Evolutionary conservation across 2,329 filamentous ascomycete species (phyloP).

Genomic region (Fusarium verrucosum): DNA sequence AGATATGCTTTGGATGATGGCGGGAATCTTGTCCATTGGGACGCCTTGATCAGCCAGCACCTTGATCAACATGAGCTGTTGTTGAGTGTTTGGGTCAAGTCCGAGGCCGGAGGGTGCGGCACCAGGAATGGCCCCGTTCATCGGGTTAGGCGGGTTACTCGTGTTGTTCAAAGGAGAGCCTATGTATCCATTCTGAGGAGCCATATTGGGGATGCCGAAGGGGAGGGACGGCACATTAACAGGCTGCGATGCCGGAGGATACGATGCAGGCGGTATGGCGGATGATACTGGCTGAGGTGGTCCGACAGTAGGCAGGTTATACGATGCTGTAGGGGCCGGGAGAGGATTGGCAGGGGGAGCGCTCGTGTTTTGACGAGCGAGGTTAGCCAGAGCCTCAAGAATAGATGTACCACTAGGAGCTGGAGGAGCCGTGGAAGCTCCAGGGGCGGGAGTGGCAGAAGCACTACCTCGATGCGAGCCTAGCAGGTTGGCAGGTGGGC

Average conservation of each 20-base stretch:
- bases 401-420: conserved; percentile 67
- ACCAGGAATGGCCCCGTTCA: conserved; percentile 49
- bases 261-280: conserved; percentile 46
- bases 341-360: conserved; percentile 55
- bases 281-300: conserved; percentile 48
- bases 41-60: conserved; percentile 79
- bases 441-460: conserved; percentile 17
- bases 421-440: conserved; percentile 50
- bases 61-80: conserved; percentile 79
- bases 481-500: conserved; percentile 60
- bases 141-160: conserved; percentile 45
- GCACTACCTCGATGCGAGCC: conserved; percentile 50
- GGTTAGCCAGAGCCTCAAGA: conserved; percentile 80
- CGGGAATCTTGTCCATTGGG: conserved; percentile 78
- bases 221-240: conserved; percentile 66
- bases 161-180: conserved; percentile 41
- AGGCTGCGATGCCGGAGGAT: conserved; percentile 61
- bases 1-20: conserved; percentile 63
- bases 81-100: conserved; percentile 67
- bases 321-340: conserved; percentile 56
- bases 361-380: conserved; percentile 76
- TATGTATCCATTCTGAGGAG: conserved; percentile 49
- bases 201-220: conserved; percentile 51
- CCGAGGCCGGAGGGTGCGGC: conserved; percentile 46
- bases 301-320: conserved; percentile 49